Conservation (phyloP, 2,329 filamentous ascomycete species). For the Phoma herbarum region DNA sequence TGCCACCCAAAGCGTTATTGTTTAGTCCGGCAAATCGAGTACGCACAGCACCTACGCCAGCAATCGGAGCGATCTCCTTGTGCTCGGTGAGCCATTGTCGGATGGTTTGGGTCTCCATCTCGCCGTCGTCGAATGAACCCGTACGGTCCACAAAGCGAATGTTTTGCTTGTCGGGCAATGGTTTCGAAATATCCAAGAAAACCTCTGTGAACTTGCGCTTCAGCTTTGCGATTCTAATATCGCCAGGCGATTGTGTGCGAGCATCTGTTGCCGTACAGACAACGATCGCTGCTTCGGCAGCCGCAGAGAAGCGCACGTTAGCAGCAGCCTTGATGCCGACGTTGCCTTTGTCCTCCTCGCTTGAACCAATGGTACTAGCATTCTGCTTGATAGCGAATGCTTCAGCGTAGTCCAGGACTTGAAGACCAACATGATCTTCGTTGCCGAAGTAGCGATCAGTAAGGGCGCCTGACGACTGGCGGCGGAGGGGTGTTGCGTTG, state of each 20-base stretch:
- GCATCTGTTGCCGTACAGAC: constrained; percentile 30
- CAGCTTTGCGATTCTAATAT: constrained; percentile 46
- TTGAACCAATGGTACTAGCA: constrained; percentile 55
- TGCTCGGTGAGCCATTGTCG: constrained; percentile 57
- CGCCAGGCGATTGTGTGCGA: constrained; percentile 23
- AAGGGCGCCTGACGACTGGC: constrained; percentile 37
- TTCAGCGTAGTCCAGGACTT: constrained; percentile 59
- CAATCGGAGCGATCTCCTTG: constrained; percentile 57
- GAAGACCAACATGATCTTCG: constrained; percentile 52
- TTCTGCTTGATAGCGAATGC: constrained; percentile 58
- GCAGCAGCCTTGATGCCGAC: constrained; percentile 45
- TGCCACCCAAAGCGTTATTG: constrained; percentile 54
- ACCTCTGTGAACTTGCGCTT: constrained; percentile 54
- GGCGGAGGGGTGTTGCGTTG: constrained; percentile 35
- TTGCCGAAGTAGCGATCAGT: constrained; percentile 38
- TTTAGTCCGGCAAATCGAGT: constrained; percentile 59
- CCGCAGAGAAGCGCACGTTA: constrained; percentile 48
- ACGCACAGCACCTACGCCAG: constrained; percentile 56
- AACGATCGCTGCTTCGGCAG: constrained; percentile 44
- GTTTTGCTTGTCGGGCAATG: constrained; percentile 30
- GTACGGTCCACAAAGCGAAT: constrained; percentile 18
- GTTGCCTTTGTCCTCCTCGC: constrained; percentile 45
- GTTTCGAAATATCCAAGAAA: constrained; percentile 49
- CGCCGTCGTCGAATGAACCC: constrained; percentile 9
- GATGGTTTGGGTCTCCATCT: constrained; percentile 37